Evolutionary conservation across 257 asterid species (phyloP), one percentile per base, ranked within the genome.

Genomic region (Nicotiana otophora): DNA sequence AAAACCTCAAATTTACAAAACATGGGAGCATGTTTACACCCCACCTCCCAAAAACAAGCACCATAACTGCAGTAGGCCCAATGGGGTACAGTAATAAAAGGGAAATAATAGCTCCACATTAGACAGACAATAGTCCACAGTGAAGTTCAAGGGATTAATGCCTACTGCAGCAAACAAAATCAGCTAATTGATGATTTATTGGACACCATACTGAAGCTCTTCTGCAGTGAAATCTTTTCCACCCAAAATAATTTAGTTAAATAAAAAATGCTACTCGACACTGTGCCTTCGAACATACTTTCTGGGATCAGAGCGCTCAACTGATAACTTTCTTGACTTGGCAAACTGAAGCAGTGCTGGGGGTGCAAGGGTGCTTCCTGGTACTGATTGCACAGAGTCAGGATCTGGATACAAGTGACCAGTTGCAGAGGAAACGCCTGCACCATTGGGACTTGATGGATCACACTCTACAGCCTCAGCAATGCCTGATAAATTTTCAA

Each of bases 281-380:
- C 34, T 64, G 69, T 62, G 75, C 66, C 28, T 36, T 82, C 39
- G 74, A 19, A 92, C 97, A 87, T 91, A 95, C 99, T 89, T 94
- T 88, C 96, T 91, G 78, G 98, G 95, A 78, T 94, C 98, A 75
- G 98, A 89, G 66, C 97, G 98, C 86, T 94, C 98, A 60, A 83
- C 83, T 81, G 98, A 93, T 87, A 94, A 88, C 89, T 94, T 96
- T 84, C 99, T 87, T 33, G 97, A 87, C 88, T 96, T 96, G 11
- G 98, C 97, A 88, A 92, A 94, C 86, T 94, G 98, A 74, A 96
- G 92, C 85, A 92, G 78, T 16, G 97, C 89, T 20, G 95, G 90
- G 76, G 96, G 91, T 54, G 95, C 78, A 65, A 88, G 72, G 83
- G 84, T 94, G 94, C 87, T 92, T 86, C 89, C 96, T 83, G 98